phyloP scores from a whole-genome alignment of 805 yeast genomes.

The Zygoascus tannicola region DNA sequence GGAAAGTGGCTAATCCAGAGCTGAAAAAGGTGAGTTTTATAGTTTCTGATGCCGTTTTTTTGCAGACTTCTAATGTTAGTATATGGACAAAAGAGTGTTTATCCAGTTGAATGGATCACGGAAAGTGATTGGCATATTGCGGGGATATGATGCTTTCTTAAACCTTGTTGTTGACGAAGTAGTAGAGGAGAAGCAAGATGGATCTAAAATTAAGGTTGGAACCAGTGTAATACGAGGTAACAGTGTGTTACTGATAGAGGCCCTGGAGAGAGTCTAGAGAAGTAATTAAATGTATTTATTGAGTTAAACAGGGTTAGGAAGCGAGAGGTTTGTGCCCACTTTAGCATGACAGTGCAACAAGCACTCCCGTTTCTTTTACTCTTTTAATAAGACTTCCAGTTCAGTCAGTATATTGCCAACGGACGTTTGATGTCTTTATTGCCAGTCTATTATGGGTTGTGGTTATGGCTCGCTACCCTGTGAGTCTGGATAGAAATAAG shows the following conservation, averaged over 20 bases:
- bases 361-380: no score
- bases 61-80: conserved; percentile 38
- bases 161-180: conserved; percentile 67
- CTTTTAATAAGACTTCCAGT: no score
- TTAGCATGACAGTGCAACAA: no score
- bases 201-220: conserved; percentile 50
- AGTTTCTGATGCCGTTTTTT: no score
- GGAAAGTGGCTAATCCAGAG: conserved; percentile 25
- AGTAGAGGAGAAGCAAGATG: conserved; percentile 45
- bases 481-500: no score
- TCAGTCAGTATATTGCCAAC: no score
- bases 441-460: no score
- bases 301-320: no score
- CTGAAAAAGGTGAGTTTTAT: conserved; percentile 22
- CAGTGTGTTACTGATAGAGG: conserved; percentile 66
- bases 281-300: background rate
- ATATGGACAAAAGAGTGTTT: conserved; percentile 66
- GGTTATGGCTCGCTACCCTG: no score
- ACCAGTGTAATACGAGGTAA: conserved; percentile 70
- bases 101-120: conserved; percentile 74
- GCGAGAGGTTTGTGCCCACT: no score
- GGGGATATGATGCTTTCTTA: conserved; percentile 77
- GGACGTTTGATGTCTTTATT: no score
- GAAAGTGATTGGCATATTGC: conserved; percentile 64
- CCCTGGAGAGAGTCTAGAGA: conserved; percentile 19